Conservation (phyloP, 2,329 filamentous ascomycete genomes). For the Fusarium musae region DNA sequence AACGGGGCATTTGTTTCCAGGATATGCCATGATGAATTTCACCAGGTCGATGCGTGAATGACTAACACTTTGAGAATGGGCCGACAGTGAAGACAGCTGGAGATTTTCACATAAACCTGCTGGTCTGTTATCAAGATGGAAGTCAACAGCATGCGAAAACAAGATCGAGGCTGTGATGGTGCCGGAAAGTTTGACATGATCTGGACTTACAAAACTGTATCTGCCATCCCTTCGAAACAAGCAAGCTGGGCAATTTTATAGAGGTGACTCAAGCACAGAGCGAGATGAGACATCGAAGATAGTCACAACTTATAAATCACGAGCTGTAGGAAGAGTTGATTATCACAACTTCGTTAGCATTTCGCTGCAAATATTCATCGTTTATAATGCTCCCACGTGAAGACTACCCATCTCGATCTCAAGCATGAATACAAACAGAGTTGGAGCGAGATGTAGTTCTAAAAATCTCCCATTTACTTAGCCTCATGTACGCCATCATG, state of each 20-base stretch:
- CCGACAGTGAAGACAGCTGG: not conserved
- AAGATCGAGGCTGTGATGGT: not conserved
- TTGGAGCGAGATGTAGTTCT: not conserved
- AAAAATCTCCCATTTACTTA: no score
- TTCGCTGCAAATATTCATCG: no score
- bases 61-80: not conserved
- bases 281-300: not conserved
- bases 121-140: not conserved
- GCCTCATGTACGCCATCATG: not conserved
- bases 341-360: not conserved
- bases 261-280: not conserved
- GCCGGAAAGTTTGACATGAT: no score
- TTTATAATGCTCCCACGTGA: not conserved
- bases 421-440: not conserved
- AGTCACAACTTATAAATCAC: not conserved
- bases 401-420: not conserved
- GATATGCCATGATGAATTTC: not conserved
- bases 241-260: not conserved
- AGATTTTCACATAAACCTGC: not conserved
- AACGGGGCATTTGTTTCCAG: not conserved
- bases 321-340: not conserved
- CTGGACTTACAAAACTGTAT: not conserved
- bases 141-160: not conserved
- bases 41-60: not conserved
- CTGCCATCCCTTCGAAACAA: not conserved